These are phyloP conservation scores for Aspergillus felis DNA, from an alignment of 2,329 filamentous ascomycete species.

Conservation along the genomic window DNA sequence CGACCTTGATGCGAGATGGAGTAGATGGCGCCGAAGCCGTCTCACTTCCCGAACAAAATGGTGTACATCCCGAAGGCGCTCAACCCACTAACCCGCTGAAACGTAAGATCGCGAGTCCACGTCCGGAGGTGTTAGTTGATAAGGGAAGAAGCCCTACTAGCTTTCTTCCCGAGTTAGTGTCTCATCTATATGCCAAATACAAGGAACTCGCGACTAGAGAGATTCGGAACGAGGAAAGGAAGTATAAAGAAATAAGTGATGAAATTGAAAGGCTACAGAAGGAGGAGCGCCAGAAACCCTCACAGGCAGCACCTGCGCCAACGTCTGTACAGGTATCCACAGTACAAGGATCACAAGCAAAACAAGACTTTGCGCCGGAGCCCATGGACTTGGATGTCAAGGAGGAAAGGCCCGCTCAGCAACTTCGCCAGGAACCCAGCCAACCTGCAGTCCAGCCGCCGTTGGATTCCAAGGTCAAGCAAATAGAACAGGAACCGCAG, in stretches of 20 bases:
- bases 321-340: constrained; percentile 2
- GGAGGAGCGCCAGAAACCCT: constrained; percentile 49
- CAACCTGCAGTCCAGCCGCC: constrained; percentile 5
- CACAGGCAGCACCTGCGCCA: constrained; percentile 2
- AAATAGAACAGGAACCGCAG: constrained; percentile 6
- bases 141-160: constrained; percentile 59
- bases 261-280: constrained; percentile 68
- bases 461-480: constrained; percentile 1
- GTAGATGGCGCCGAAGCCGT: constrained; percentile 44
- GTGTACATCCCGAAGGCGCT: constrained; percentile 19
- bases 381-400: constrained; percentile 29
- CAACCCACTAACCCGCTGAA: constrained; percentile 58
- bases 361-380: constrained; percentile 17
- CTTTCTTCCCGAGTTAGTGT: constrained; percentile 66
- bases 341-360: constrained; percentile 7
- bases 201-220: constrained; percentile 64
- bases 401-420: constrained; percentile 14
- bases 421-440: constrained; percentile 5
- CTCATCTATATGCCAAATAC: constrained; percentile 72
- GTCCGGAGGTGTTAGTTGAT: constrained; percentile 62
- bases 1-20: constrained; percentile 72
- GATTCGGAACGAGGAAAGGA: constrained; percentile 70
- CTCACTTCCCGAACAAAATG: constrained; percentile 29
- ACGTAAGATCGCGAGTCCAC: constrained; percentile 67
- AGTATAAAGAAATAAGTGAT: constrained; percentile 58